A percentile compares a stretch with the other conserved stretches of the same genome.
phyloP scores from a whole-genome alignment of 768 basidiomycete genomes.

The Russula sp. region DNA sequence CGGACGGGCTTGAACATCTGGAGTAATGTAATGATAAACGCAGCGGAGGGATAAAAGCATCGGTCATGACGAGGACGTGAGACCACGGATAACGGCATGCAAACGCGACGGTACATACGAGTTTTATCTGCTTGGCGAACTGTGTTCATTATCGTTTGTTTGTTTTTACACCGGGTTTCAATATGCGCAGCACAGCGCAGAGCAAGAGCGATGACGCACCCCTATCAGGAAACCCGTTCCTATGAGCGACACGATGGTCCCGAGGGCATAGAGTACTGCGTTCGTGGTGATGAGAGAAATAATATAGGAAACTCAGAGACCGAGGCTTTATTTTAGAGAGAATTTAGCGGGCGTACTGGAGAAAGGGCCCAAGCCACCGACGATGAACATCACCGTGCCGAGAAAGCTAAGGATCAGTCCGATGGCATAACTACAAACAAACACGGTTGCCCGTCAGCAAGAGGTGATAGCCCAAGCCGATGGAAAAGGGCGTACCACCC shows the following conservation, averaged over 20 bases:
- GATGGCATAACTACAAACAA: conserved; percentile 50
- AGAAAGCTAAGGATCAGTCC: conserved; percentile 80
- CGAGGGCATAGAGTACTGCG: conserved; percentile 74
- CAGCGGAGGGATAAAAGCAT: neutral
- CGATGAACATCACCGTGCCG: conserved; percentile 69
- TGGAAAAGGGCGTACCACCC: conserved; percentile 55
- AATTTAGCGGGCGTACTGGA: conserved; percentile 48
- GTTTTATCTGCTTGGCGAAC: conserved; percentile 77
- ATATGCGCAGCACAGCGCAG: neutral
- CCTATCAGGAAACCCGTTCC: conserved; percentile 92
- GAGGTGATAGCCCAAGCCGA: neutral
- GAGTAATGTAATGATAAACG: neutral
- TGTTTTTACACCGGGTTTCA: neutral
- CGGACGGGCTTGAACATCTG: conserved; percentile 97
- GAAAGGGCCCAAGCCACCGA: conserved; percentile 63
- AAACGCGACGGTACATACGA: conserved; percentile 41
- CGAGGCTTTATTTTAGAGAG: neutral
- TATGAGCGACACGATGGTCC: conserved; percentile 73
- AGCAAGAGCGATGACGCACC: conserved; percentile 41
- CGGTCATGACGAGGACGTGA: neutral
- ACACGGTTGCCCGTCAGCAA: neutral
- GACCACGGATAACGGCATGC: neutral
- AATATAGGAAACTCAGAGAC: neutral
- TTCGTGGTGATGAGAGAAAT: neutral
- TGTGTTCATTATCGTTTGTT: conserved; percentile 27